phyloP scores from a whole-genome alignment of 148 eudicot genomes.

The Drosera capensis region DNA sequence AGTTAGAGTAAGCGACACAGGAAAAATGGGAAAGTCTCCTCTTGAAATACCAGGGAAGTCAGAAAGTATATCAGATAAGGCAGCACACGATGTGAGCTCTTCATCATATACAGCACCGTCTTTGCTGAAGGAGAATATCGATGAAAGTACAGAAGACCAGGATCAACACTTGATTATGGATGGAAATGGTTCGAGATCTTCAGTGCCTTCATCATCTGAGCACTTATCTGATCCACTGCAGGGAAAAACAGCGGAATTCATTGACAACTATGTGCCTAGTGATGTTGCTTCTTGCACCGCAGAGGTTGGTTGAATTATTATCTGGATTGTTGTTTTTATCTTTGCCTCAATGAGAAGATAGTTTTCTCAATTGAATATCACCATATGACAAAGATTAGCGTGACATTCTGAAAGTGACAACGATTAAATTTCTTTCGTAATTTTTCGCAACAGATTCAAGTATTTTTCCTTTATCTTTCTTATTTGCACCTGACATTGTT shows the following conservation, averaged over 20 bases:
- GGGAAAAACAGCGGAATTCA: constrained; percentile 11
- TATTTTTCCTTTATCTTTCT: no score
- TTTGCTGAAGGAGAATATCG: constrained; percentile 8
- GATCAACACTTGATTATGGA: not conserved
- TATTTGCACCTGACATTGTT: no score
- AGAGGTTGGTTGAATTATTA: constrained; percentile 14
- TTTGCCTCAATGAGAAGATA: not conserved
- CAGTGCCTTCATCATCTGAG: constrained; percentile 16
- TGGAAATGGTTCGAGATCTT: constrained; percentile 10
- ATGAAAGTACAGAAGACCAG: constrained; percentile 10
- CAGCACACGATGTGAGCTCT: not conserved
- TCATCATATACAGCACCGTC: constrained; percentile 10
- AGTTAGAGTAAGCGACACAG: constrained; percentile 16
- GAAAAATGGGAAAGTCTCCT: constrained; percentile 14
- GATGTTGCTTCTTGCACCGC: constrained; percentile 4
- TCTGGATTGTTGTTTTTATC: not conserved
- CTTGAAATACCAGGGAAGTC: not conserved
- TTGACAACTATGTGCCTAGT: constrained; percentile 11
- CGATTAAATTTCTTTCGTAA: no score
- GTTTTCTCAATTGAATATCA: no score
- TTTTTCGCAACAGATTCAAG: no score
- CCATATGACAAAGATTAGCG: no score
- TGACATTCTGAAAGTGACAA: no score
- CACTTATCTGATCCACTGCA: constrained; percentile 10
- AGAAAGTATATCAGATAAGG: constrained; percentile 6